phyloP scores from a whole-genome alignment of 2,329 filamentous ascomycete genomes.

The Pseudogymnoascus sp. region DNA sequence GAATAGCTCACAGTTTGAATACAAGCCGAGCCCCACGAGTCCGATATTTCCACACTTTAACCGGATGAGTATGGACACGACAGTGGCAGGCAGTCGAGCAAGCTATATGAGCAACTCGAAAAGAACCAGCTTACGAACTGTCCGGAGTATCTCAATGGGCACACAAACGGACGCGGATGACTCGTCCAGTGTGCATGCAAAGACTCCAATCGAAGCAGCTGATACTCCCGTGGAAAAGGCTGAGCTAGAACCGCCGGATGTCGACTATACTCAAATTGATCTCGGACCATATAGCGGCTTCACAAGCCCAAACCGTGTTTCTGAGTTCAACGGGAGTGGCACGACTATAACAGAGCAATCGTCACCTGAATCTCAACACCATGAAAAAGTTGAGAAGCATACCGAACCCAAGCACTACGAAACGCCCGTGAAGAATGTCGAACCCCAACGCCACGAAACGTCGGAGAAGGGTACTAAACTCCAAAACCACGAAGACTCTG shows the following conservation, averaged over 20 bases:
- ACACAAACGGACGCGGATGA: constrained; percentile 52
- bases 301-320: constrained; percentile 16
- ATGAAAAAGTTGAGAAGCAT: constrained; percentile 26
- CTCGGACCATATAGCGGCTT: constrained; percentile 33
- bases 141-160: constrained; percentile 57
- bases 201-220: constrained; percentile 23
- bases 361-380: constrained; percentile 23
- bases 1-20: constrained; percentile 73
- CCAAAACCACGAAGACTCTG: constrained; percentile 24
- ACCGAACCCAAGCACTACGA: constrained; percentile 26
- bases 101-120: constrained; percentile 63
- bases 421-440: constrained; percentile 28
- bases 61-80: constrained; percentile 62
- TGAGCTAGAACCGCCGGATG: constrained; percentile 37
- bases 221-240: constrained; percentile 34
- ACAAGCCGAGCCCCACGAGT: constrained; percentile 66
- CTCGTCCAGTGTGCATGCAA: constrained; percentile 38
- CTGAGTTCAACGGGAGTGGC: constrained; percentile 22
- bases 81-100: constrained; percentile 51
- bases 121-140: constrained; percentile 49
- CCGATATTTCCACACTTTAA: constrained; percentile 52
- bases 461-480: constrained; percentile 28
- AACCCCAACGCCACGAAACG: constrained; percentile 23
- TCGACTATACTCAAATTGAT: constrained; percentile 54
- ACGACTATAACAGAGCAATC: constrained; percentile 3